Percentiles rank a stretch among this genome's conserved stretches.
Evolutionary conservation across 164 flowering plant species (phyloP).

Genomic region (Magnolia sinica): DNA sequence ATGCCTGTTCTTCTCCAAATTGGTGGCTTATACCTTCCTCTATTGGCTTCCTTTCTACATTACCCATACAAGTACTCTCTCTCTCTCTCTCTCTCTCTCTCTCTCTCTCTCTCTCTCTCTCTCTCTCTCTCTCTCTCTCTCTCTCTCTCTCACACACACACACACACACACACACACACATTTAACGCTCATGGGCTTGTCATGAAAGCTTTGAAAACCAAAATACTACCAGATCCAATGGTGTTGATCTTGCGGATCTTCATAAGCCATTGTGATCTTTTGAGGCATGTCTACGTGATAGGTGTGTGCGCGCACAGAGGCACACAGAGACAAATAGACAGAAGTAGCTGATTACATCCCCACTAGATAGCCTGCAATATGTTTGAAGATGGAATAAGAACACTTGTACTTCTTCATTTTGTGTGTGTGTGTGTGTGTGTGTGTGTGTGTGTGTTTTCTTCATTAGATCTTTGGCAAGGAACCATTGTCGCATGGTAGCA

Average conservation of each 20-base stretch:
- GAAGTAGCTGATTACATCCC: background rate
- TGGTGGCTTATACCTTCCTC: slow-evolving; percentile 94
- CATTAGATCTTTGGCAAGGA: too few relatives aligned
- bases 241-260: background rate
- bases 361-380: too few relatives aligned
- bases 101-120: background rate
- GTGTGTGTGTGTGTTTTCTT: too few relatives aligned
- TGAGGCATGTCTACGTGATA: background rate
- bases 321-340: background rate
- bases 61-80: slow-evolving; percentile 68
- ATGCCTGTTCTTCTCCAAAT: slow-evolving; percentile 89
- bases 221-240: background rate
- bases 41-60: slow-evolving; percentile 98
- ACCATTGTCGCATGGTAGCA: too few relatives aligned
- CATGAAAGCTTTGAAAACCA: background rate
- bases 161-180: too few relatives aligned
- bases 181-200: too few relatives aligned
- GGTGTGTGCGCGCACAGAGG: background rate
- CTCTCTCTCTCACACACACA: too few relatives aligned
- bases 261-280: background rate
- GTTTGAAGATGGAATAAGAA: too few relatives aligned
- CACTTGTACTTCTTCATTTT: too few relatives aligned
- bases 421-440: too few relatives aligned
- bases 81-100: background rate
- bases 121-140: too few relatives aligned